Evolutionary conservation across 345 rosid genomes (phyloP).

Genomic region (Excoecaria agallocha): DNA sequence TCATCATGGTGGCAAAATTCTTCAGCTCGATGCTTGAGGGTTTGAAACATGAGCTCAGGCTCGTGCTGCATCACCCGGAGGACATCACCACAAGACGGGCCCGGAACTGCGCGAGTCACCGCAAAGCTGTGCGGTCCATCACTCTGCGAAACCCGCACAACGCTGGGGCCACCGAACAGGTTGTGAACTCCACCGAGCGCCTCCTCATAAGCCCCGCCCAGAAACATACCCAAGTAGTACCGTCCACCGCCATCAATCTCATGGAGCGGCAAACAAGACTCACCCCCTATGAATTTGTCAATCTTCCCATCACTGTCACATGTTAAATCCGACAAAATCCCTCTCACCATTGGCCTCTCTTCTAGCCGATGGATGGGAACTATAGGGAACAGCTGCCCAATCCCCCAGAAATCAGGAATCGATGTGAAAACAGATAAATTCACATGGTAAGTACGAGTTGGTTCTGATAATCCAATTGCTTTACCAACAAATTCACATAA

Average conservation of each 20-base stretch:
- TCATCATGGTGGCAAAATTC: slow-evolving; percentile 42
- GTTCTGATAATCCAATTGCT: slow-evolving; percentile 50
- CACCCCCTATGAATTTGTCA: slow-evolving; percentile 83
- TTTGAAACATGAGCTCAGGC: slow-evolving; percentile 95
- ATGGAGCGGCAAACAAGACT: slow-evolving; percentile 84
- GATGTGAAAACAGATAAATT: slow-evolving; percentile 92
- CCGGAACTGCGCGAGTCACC: slow-evolving; percentile 74
- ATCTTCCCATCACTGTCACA: slow-evolving; percentile 96
- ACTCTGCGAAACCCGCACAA: slow-evolving; percentile 79
- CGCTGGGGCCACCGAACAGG: slow-evolving; percentile 90
- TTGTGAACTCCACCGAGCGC: slow-evolving; percentile 97
- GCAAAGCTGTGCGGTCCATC: slow-evolving; percentile 95
- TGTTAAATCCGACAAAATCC: slow-evolving; percentile 79
- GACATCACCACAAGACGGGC: slow-evolving; percentile 83
- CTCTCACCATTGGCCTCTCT: slow-evolving; percentile 65
- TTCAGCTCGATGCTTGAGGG: slow-evolving; percentile 82
- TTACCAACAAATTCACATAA: slow-evolving; percentile 66
- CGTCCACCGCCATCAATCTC: slow-evolving; percentile 51
- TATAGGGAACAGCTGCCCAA: slow-evolving; percentile 85
- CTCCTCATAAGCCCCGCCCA: slow-evolving; percentile 99
- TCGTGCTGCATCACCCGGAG: slow-evolving; percentile 94
- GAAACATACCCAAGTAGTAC: slow-evolving; percentile 92
- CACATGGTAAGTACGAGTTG: slow-evolving; percentile 64
- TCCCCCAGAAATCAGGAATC: slow-evolving; percentile 97
- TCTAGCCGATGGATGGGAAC: slow-evolving; percentile 83